phyloP scores from a whole-genome alignment of 1,284 basidiomycete genomes.

The Pseudozyma pruni region DNA sequence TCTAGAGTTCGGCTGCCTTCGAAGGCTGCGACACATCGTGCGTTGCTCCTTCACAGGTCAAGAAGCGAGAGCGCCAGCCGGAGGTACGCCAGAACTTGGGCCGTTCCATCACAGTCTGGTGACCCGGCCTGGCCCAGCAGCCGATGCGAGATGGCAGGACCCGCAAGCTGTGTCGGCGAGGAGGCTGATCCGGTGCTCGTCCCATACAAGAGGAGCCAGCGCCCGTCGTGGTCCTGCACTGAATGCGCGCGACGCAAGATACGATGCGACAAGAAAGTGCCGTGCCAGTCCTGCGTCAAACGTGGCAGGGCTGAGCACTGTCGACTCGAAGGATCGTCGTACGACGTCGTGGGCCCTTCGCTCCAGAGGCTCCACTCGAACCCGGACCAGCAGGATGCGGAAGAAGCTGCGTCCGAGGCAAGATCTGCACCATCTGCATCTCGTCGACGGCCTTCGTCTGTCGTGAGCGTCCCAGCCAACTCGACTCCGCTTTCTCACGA shows the following conservation, averaged over 20 bases:
- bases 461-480: constrained; percentile 1
- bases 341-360: constrained; percentile 17
- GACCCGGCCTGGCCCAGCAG: background rate
- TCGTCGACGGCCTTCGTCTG: constrained; percentile 14
- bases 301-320: constrained; percentile 44
- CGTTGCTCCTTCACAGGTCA: too few species aligned
- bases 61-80: too few species aligned
- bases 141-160: constrained; percentile 13
- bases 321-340: constrained; percentile 27
- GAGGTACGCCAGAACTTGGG: too few species aligned
- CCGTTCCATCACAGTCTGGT: too few species aligned
- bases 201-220: constrained; percentile 44
- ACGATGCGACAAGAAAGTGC: constrained; percentile 56
- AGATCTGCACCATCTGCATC: constrained; percentile 3
- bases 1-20: too few species aligned
- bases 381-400: constrained; percentile 11
- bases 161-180: constrained; percentile 3
- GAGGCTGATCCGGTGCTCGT: constrained; percentile 13
- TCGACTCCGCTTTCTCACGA: background rate
- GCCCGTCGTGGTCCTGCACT: constrained; percentile 55
- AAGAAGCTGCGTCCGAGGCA: background rate
- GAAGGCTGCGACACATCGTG: too few species aligned
- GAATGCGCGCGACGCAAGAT: constrained; percentile 56
- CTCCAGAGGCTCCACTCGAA: constrained; percentile 6
- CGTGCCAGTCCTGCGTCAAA: constrained; percentile 53